Evolutionary conservation across 2,329 filamentous ascomycete genomes (phyloP).

Genomic region (Aschersonia sp.): DNA sequence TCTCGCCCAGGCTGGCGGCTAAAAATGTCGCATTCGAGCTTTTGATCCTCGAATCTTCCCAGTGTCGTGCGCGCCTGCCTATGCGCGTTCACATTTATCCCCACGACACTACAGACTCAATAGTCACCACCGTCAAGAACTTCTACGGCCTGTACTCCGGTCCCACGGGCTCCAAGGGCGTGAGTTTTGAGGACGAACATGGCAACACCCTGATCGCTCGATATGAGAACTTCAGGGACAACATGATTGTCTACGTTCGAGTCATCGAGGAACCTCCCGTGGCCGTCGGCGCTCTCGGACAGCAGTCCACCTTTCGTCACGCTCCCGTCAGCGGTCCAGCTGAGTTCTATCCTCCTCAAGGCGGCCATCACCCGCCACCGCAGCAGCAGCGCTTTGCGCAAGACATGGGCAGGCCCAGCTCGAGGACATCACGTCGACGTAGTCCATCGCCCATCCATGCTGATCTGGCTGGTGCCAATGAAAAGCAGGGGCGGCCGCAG

Average conservation of each 20-base stretch:
- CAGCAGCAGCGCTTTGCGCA: constrained; percentile 37
- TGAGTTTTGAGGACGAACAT: constrained; percentile 87
- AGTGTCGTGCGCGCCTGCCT: constrained; percentile 62
- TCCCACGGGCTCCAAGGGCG: constrained; percentile 53
- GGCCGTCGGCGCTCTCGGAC: constrained; percentile 33
- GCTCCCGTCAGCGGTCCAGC: constrained; percentile 25
- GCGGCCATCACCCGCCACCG: constrained; percentile 27
- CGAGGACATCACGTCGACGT: constrained; percentile 58
- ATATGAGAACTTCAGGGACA: constrained; percentile 88
- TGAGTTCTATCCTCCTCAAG: constrained; percentile 40
- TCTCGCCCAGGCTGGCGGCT: constrained; percentile 34
- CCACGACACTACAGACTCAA: constrained; percentile 93
- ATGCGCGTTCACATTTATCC: constrained; percentile 84
- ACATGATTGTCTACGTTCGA: constrained; percentile 88
- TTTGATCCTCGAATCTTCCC: constrained; percentile 51
- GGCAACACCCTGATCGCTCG: constrained; percentile 87
- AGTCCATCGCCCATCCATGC: constrained; percentile 61
- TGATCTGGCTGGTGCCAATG: constrained; percentile 48
- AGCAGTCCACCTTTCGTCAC: constrained; percentile 28
- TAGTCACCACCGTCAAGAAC: constrained; percentile 96
- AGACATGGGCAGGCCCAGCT: constrained; percentile 52
- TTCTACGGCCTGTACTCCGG: constrained; percentile 92
- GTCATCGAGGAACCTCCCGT: constrained; percentile 51
- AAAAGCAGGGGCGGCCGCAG: constrained; percentile 55
- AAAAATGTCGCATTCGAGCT: constrained; percentile 74